Evolutionary conservation across 1,284 basidiomycete species (phyloP).

Genomic region (Cutaneotrichosporon dermatis): DNA sequence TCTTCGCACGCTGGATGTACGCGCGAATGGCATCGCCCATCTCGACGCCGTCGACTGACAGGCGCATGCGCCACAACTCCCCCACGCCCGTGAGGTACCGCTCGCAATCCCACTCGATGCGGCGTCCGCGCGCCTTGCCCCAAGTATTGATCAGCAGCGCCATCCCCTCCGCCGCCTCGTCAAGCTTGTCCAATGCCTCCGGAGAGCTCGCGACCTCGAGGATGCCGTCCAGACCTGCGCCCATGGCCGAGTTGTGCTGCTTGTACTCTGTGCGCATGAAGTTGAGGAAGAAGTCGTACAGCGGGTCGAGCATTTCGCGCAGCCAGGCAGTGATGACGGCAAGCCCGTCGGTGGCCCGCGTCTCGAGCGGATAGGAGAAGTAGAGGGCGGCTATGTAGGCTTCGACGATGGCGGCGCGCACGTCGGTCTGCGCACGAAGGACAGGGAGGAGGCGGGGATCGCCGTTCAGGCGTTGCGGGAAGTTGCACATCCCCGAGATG

Average conservation of each 20-base stretch:
- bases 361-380: conserved; percentile 31
- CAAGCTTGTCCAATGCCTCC: conserved; percentile 27
- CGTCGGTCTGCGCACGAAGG: conserved; percentile 39
- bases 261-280: conserved; percentile 37
- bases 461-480: conserved; percentile 35
- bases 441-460: conserved; percentile 31
- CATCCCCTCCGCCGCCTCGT: conserved; percentile 31
- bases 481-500: conserved; percentile 38
- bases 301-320: conserved; percentile 42
- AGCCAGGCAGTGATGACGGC: conserved; percentile 35
- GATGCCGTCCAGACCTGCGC: conserved; percentile 23
- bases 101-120: conserved; percentile 29
- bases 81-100: conserved; percentile 33
- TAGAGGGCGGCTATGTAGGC: conserved; percentile 45
- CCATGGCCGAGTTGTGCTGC: conserved; percentile 28
- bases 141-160: conserved; percentile 27
- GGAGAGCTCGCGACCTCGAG: conserved; percentile 21
- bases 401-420: conserved; percentile 44
- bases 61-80: conserved; percentile 28
- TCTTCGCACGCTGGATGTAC: conserved; percentile 30
- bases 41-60: conserved; percentile 34
- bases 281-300: conserved; percentile 41
- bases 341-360: conserved; percentile 24
- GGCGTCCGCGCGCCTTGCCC: conserved; percentile 13
- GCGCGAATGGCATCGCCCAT: conserved; percentile 36